Base-by-base conservation (phyloP, 768 basidiomycete genomes). In the Boletus edulis region DNA sequence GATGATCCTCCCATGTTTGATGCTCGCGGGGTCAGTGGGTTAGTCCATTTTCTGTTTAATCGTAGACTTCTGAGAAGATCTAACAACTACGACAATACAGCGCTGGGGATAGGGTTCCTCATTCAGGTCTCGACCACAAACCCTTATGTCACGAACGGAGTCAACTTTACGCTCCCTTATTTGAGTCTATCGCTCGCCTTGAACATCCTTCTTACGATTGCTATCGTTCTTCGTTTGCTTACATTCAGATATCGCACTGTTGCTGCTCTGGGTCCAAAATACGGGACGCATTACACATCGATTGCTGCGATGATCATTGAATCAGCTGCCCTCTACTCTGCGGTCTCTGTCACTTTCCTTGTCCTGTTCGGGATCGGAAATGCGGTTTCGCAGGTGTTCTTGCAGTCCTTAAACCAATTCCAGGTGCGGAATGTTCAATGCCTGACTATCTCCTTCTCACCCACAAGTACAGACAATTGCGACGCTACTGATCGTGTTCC, bases 301-400 rank as follows among this genome's bases (percentile, higher is more conserved):
- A 50, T 74, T 12, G 66, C 65, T 10, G 62, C 74, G 5, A 73
- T 77, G 61, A 38, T 73, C 31, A 46, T 76, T 45, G 75, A 76
- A 57, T 72, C 70, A 0, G 72, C 71, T 3, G 60, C 68, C 3
- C 42, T 72, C 3, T 74, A 73, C 44, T 62, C 69, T 5, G 15
- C 58, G 6, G 46, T 64, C 15, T 64, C 64, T 0, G 12, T 75
- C 9, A 29, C 72, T 0, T 72, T 76, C 50, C 44, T 76, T 20
- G 51, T 69, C 15, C 44, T 64, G 15, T 75, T 66, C 45, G 59
- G 57, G 5, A 10, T 55, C 9, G 46, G 57, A 13, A 65, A 56
- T 14, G 42, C 62, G 0, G 45, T 70, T 5, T 67, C 67, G 31
- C 68, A 70, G 27, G 49, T 72, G n/a, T 62, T 73, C 37, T 35